Conservation (phyloP, 2,329 filamentous ascomycete species). For the Trichophaea hybrida region DNA sequence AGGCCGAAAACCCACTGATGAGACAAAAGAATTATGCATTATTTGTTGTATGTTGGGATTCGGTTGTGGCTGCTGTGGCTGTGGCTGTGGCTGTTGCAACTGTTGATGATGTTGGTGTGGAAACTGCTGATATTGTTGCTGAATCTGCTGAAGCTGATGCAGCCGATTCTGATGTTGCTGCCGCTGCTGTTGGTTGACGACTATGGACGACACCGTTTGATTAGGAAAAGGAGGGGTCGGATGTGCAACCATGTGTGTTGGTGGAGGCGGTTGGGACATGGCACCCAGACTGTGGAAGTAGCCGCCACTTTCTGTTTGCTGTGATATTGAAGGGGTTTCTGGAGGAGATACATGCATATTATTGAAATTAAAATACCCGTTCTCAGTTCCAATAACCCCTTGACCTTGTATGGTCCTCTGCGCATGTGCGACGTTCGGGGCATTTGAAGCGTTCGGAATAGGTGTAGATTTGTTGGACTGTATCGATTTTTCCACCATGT, state of each 20-base stretch:
- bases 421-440: too few species aligned
- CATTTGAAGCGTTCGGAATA: not conserved
- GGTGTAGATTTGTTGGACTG: not conserved
- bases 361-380: too few species aligned
- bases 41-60: not conserved
- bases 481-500: not conserved
- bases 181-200: not conserved
- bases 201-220: not conserved
- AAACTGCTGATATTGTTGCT: conserved; percentile 7
- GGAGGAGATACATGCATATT: too few species aligned
- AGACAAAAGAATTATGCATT: not conserved
- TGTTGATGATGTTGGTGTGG: conserved; percentile 13
- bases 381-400: too few species aligned
- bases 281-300: not conserved
- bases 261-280: not conserved
- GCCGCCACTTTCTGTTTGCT: not conserved
- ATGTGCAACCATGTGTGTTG: not conserved
- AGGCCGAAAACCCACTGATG: not conserved
- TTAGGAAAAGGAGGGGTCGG: not conserved
- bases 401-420: too few species aligned
- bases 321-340: not conserved
- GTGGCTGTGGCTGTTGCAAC: not conserved
- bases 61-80: not conserved
- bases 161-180: not conserved
- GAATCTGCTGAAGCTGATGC: not conserved